These are phyloP conservation scores for Nyctanthes arbortristis DNA, from an alignment of 257 asterid species.

Conservation along the genomic window DNA sequence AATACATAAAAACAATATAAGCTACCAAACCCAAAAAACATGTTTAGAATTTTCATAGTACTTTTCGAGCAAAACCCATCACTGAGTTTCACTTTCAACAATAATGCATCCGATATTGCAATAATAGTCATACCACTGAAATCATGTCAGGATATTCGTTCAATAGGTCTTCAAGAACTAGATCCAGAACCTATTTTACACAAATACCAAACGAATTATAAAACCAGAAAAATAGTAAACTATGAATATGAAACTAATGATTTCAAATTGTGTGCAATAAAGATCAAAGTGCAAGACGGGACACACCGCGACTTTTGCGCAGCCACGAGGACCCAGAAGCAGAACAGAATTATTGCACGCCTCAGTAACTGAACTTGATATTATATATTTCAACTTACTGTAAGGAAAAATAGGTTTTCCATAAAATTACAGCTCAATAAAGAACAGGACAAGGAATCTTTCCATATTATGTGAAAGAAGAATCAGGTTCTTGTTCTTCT, in stretches of 20 bases:
- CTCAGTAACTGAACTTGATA: conserved; percentile 83
- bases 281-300: conserved; percentile 14
- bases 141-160: conserved; percentile 81
- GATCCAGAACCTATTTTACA: conserved; percentile 69
- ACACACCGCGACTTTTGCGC: conserved; percentile 75
- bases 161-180: conserved; percentile 72
- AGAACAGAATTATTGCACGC: conserved; percentile 90
- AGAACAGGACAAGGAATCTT: too few relatives aligned
- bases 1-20: conserved; percentile 19
- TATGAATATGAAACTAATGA: background rate
- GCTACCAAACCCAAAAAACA: conserved; percentile 19
- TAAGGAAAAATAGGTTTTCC: background rate
- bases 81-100: background rate
- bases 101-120: conserved; percentile 7
- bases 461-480: background rate
- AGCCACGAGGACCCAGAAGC: conserved; percentile 95
- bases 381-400: conserved; percentile 84
- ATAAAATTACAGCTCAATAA: background rate
- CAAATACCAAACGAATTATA: too few relatives aligned
- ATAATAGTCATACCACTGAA: conserved; percentile 59
- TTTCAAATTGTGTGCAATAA: background rate
- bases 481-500: too few relatives aligned
- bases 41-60: background rate
- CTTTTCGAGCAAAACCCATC: conserved; percentile 4
- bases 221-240: background rate